phyloP scores from a whole-genome alignment of 345 rosid genomes.

The Isatis tinctoria region DNA sequence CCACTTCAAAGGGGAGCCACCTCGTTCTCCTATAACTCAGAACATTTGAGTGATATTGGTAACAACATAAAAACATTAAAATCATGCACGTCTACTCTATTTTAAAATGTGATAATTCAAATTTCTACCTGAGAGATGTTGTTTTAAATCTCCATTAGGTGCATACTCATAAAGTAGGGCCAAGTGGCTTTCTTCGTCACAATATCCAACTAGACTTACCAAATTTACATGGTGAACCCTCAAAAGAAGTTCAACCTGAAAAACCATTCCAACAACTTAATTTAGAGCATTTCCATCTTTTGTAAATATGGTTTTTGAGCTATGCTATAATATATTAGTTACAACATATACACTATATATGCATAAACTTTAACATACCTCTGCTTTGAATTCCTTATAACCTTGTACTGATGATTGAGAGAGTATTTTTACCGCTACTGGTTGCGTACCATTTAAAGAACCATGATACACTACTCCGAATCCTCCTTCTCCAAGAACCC shows the following conservation, averaged over 20 bases:
- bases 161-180: constrained; percentile 37
- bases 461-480: constrained; percentile 38
- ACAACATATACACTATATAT: neutral
- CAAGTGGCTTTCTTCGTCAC: constrained; percentile 23
- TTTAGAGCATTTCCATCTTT: too few relatives aligned
- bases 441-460: constrained; percentile 1
- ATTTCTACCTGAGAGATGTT: constrained; percentile 13
- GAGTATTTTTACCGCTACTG: constrained; percentile 35
- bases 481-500: constrained; percentile 35
- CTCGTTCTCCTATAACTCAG: neutral
- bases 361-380: constrained; percentile 3
- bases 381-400: constrained; percentile 31
- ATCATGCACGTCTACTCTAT: neutral
- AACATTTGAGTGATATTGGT: neutral
- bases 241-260: constrained; percentile 29
- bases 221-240: constrained; percentile 37
- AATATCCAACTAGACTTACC: constrained; percentile 32
- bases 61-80: neutral
- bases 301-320: too few relatives aligned
- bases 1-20: neutral
- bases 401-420: constrained; percentile 37
- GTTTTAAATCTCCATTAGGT: constrained; percentile 14
- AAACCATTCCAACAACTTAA: neutral
- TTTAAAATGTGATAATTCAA: neutral
- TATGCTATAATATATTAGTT: neutral